Conservation (phyloP, 768 basidiomycete genomes). For the Russula dissimulans region DNA sequence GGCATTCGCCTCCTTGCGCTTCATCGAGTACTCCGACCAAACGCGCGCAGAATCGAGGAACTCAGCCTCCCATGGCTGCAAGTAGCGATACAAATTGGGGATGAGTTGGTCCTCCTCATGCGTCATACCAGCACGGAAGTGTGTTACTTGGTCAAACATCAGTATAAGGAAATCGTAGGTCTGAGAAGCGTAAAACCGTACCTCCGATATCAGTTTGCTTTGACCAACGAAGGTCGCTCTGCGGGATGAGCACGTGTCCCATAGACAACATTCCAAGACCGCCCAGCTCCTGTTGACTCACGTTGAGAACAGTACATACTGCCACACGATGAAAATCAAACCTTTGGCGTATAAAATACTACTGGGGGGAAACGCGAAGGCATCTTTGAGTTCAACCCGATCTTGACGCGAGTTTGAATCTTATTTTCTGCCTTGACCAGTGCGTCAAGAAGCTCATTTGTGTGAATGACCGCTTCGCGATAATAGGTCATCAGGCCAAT, state of each 20-base stretch:
- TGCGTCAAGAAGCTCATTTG: conserved; percentile 90
- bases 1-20: conserved; percentile 98
- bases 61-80: conserved; percentile 96
- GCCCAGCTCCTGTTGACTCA: conserved; percentile 63
- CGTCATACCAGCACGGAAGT: conserved; percentile 99
- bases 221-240: conserved; percentile 94
- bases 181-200: conserved; percentile 22
- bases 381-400: conserved; percentile 99
- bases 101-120: conserved; percentile 93
- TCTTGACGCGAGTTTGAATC: conserved; percentile 99
- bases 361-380: conserved; percentile 97
- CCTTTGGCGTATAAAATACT: conserved; percentile 93
- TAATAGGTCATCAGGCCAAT: conserved; percentile 98
- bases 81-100: conserved; percentile 93
- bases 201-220: conserved; percentile 97
- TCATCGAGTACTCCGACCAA: conserved; percentile 99
- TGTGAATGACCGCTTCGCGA: conserved; percentile 95
- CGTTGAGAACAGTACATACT: neutral
- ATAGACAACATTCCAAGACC: conserved; percentile 99
- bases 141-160: conserved; percentile 61
- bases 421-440: conserved; percentile 99
- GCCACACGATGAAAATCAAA: conserved; percentile 22
- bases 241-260: conserved; percentile 98
- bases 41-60: conserved; percentile 97
- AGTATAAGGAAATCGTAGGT: neutral